Base-by-base conservation (phyloP, 148 eudicot species). In the Pouteria glomerata region DNA sequence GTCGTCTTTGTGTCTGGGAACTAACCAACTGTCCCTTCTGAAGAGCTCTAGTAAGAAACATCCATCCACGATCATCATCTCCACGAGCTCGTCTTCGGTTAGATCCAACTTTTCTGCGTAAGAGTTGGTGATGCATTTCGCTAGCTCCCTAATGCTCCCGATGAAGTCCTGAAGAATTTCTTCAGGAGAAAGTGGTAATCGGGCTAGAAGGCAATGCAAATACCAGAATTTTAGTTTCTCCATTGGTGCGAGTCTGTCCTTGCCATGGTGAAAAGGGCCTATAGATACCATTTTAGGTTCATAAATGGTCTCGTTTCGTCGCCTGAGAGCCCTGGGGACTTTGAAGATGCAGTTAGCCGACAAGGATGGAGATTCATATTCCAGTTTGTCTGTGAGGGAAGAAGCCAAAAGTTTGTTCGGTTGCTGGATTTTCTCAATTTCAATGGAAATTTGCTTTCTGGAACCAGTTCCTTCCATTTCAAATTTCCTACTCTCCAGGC, bases 41-140 rank as follows among this genome's bases (percentile, higher is more conserved):
- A 58, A 30, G 15, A 58, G 62, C 62, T 58, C 62, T 26, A 58
- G 62, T 58, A 58, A 58, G 34, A 58, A 58, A n/a, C 62, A 58
- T 13, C 62, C 62, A 30, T 58, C 62, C 16, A 58, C 21, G 14
- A 58, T 58, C 62, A 58, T 58, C 35, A 58, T 58, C 29, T 58
- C 62, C 37, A 58, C 62, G 12, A 58, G 62, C 62, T 30, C 23
- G 2, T 30, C 30, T 18, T 30, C 62, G 16, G n/a, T 58, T 29
- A 5, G 18, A 15, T 30, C 62, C n/a, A n/a, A n/a, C n/a, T n/a
- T n/a, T n/a, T n/a, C n/a, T n/a, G n/a, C n/a, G n/a, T n/a, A n/a
- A n/a, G 34, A 58, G 16, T 35, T 58, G 21, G 15, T 15, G 15
- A 8, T 58, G 33, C 37, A 0, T 18, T 30, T 58, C 6, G 11